These are phyloP conservation scores for Ogataea pilisensis DNA, from an alignment of 805 yeast genomes.

Conservation along the genomic window DNA sequence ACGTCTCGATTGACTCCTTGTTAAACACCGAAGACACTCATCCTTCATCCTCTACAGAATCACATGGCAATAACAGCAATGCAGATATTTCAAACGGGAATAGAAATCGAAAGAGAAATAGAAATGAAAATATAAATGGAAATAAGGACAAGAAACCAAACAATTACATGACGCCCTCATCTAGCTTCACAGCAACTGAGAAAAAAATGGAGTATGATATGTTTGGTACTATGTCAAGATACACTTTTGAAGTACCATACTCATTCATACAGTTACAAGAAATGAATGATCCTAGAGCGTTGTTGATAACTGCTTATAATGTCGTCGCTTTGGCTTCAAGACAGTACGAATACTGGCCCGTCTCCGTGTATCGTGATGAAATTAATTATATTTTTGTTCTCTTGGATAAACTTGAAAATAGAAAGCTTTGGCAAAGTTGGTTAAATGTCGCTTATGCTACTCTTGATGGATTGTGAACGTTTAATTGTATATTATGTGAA, in stretches of 20 bases:
- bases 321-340: constrained; percentile 14
- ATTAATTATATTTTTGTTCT: constrained; percentile 8
- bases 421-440: constrained; percentile 18
- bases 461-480: constrained; percentile 6
- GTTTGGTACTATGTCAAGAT: constrained; percentile 21
- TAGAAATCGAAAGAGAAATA: no score
- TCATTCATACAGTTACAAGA: constrained; percentile 14
- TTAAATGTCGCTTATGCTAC: constrained; percentile 14
- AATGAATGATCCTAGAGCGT: constrained; percentile 19
- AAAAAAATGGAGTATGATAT: constrained; percentile 18
- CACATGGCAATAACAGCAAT: not conserved
- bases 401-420: constrained; percentile 11
- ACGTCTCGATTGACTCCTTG: constrained; percentile 16
- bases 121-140: no score
- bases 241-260: constrained; percentile 19
- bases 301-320: constrained; percentile 18
- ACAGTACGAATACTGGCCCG: constrained; percentile 17
- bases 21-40: constrained; percentile 4
- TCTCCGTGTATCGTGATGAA: constrained; percentile 11
- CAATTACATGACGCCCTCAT: no score
- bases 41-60: not conserved
- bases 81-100: no score
- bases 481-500: no score
- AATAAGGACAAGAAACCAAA: no score
- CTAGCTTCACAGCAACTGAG: not conserved